These are phyloP conservation scores for Colletotrichum australisinense DNA, from an alignment of 2,329 filamentous ascomycete species.

Conservation along the genomic window DNA sequence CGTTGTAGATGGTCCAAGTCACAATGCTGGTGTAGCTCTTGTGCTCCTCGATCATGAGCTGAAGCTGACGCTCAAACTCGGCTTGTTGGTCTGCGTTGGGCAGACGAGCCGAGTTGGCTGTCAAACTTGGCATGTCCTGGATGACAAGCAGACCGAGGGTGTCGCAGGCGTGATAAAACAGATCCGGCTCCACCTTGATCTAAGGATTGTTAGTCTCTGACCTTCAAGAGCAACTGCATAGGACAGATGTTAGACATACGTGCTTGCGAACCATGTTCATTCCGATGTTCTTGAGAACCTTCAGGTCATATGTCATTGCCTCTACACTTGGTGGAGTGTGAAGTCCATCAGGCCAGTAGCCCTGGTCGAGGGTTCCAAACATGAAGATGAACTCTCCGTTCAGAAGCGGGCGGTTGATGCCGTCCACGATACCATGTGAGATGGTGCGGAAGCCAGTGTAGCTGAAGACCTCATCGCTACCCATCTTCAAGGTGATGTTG, in stretches of 20 bases:
- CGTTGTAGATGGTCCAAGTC: constrained; percentile 78
- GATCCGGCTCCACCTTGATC: constrained; percentile 75
- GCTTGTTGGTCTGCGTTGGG: constrained; percentile 63
- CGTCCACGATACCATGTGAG: constrained; percentile 65
- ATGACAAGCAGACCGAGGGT: constrained; percentile 74
- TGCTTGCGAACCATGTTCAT: constrained; percentile 81
- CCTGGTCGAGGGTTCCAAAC: constrained; percentile 77
- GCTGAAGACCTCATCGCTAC: constrained; percentile 66
- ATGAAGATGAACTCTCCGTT: constrained; percentile 78
- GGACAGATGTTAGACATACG: constrained; percentile 50
- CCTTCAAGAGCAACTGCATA: neutral
- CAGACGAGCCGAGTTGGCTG: constrained; percentile 44
- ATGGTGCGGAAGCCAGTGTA: constrained; percentile 79
- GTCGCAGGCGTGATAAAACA: constrained; percentile 77
- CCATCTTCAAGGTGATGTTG: constrained; percentile 67
- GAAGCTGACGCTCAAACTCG: constrained; percentile 74
- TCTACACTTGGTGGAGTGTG: constrained; percentile 73
- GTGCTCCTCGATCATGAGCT: constrained; percentile 70
- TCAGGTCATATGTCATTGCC: constrained; percentile 75
- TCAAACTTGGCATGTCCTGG: constrained; percentile 77
- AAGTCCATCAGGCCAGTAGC: constrained; percentile 78
- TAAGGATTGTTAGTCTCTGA: constrained; percentile 39
- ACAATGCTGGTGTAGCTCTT: constrained; percentile 74
- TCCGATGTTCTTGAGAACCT: constrained; percentile 72
- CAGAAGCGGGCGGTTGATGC: constrained; percentile 69